These are phyloP conservation scores for Phytophthora ramorum DNA, from an alignment of 352 stramenopile genomes.

Conservation along the genomic window DNA sequence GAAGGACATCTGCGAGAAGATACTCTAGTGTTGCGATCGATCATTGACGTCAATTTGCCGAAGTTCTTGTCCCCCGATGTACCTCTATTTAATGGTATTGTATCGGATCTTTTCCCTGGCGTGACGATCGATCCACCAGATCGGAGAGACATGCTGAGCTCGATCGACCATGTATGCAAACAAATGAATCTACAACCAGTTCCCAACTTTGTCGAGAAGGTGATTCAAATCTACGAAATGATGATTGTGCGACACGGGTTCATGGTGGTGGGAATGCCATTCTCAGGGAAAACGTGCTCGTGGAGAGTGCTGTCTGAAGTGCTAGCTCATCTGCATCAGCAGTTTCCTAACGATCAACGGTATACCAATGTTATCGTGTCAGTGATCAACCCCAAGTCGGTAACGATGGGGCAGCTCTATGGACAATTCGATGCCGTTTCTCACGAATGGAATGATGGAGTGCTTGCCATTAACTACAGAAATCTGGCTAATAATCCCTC, in stretches of 20 bases:
- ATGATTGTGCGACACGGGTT: conserved; percentile 97
- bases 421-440: conserved; percentile 95
- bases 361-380: conserved; percentile 81
- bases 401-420: conserved; percentile 95
- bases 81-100: conserved; percentile 94
- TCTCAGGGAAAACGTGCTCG: conserved; percentile 93
- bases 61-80: conserved; percentile 95
- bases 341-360: conserved; percentile 67
- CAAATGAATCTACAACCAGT: conserved; percentile 88
- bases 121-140: conserved; percentile 91
- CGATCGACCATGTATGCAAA: conserved; percentile 84
- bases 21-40: conserved; percentile 91
- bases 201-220: conserved; percentile 92
- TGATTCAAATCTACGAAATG: conserved; percentile 97
- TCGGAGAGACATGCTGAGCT: conserved; percentile 82
- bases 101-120: conserved; percentile 94
- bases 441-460: conserved; percentile 95
- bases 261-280: conserved; percentile 96
- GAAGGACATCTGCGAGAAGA: conserved; percentile 86
- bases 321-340: conserved; percentile 76
- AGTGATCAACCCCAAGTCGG: conserved; percentile 95
- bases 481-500: conserved; percentile 81
- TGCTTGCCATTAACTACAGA: conserved; percentile 94
- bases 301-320: conserved; percentile 92
- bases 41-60: conserved; percentile 95